A percentile compares a stretch with the other conserved stretches of the same genome.
Conservation (phyloP, 306 rosid species). For the Geum urbanum region DNA sequence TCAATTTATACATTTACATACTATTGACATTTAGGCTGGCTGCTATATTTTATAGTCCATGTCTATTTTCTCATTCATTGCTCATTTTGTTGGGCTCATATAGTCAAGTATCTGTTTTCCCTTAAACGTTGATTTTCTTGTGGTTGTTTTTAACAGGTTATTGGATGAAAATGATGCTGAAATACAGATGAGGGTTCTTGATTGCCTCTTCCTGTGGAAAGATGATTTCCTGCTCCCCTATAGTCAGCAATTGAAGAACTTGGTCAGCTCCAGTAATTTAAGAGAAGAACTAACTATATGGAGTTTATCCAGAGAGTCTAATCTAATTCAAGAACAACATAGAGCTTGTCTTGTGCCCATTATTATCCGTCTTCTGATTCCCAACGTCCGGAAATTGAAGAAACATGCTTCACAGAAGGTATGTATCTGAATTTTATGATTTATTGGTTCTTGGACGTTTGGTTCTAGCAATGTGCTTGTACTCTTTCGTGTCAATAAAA, state of each 20-base stretch:
- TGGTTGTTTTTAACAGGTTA: constrained; percentile 51
- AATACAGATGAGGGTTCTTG: constrained; percentile 74
- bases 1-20: constrained; percentile 2
- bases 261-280: constrained; percentile 48
- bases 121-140: constrained; percentile 5
- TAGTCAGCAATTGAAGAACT: constrained; percentile 62
- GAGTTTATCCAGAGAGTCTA: constrained; percentile 75
- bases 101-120: background rate
- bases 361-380: constrained; percentile 76
- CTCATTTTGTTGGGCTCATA: background rate
- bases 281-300: constrained; percentile 89
- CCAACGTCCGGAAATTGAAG: constrained; percentile 81
- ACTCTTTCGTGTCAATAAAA: background rate
- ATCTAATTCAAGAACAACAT: constrained; percentile 58
- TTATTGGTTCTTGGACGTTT: background rate
- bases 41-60: background rate
- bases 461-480: background rate
- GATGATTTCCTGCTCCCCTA: constrained; percentile 65
- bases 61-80: background rate
- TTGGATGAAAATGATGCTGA: constrained; percentile 88
- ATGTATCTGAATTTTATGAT: constrained; percentile 7
- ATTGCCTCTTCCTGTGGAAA: constrained; percentile 75
- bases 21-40: background rate
- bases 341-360: constrained; percentile 64
- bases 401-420: constrained; percentile 87